Evolutionary conservation across 192 early-diverging fungal species (phyloP), one percentile per base, ranked within the genome.

Genomic region (Kickxella alabastrina): DNA sequence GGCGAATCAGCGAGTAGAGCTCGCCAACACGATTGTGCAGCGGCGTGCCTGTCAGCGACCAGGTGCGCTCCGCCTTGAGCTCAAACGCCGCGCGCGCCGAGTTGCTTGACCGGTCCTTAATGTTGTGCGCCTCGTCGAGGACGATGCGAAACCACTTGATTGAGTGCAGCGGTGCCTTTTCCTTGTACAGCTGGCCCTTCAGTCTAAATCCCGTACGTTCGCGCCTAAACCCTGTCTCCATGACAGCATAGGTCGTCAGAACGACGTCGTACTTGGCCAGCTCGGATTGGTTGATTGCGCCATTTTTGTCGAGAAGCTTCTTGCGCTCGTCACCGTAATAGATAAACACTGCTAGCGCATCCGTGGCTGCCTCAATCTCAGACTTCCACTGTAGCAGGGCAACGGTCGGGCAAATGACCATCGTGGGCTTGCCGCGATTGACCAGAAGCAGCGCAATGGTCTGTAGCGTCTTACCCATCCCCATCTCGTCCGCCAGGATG

Each of bases 11-110:
- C 6, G 89, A 89, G 62, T 90, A 97, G 23, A 97, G 75, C 71
- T 97, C 93, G 31, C 92, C 93, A 7, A 97, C 87, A 10, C 91
- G 83, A 61, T 97, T 97, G 46, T 97, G 93, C 62, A 97, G 75
- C 10, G 91, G 91, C 14, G 93, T 97, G 6, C 93, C 93, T 4
- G 85, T 86, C n/a, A 97, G 68, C 3, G 80, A 83, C 93, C 93
- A 97, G 10, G 82, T 83, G 48, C 67, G 77, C 13, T 85, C 49
- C 18, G 79, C 52, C 3, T 82, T 49, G 14, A 97, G 74, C 14
- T 77, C 80, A 63, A 94, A 97, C 19, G 85, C 87, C 1, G 90
- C 86, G 49, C 90, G 81, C 1, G 92, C 90, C 25, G 93, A 92
- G 35, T 86, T 90, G 54, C 80, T 84, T 0, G 73, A 81, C 31